Evolutionary conservation across 441 rosid genomes (phyloP).

Genomic region (Erodium moschatum): DNA sequence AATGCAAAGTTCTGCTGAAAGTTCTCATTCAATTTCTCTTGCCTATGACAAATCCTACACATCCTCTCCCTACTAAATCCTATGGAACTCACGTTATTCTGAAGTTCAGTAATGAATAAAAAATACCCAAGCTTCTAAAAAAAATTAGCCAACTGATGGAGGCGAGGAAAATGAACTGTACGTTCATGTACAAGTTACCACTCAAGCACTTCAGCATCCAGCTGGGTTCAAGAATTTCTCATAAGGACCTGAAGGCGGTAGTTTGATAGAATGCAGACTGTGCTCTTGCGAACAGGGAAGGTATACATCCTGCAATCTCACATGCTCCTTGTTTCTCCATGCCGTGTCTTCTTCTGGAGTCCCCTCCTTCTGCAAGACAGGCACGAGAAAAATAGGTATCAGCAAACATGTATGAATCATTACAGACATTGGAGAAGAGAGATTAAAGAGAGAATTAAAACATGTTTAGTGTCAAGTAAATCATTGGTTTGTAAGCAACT

Average conservation of each 20-base stretch:
- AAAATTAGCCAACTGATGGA: not conserved
- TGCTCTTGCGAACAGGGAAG: constrained; percentile 28
- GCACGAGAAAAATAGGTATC: not conserved
- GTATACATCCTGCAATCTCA: constrained; percentile 26
- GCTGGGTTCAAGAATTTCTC: constrained; percentile 41
- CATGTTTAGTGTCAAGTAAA: not conserved
- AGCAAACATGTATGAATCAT: not conserved
- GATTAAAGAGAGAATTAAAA: not conserved
- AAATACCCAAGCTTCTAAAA: not conserved
- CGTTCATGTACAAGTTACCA: not conserved
- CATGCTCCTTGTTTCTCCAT: constrained; percentile 22
- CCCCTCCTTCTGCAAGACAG: not conserved
- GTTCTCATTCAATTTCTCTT: not conserved
- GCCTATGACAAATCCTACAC: not conserved
- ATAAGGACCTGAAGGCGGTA: constrained; percentile 84
- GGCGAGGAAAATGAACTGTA: not conserved
- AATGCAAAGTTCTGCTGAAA: not conserved
- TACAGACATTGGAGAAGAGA: too few relatives aligned
- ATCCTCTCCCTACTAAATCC: not conserved
- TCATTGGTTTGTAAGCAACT: not conserved
- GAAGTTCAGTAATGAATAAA: not conserved
- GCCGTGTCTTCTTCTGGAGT: not conserved
- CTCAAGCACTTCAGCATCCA: not conserved
- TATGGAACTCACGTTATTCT: not conserved
- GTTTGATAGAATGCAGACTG: constrained; percentile 52